phyloP scores from a whole-genome alignment of 2,329 filamentous ascomycete genomes.

The Xylariaceae sp. region DNA sequence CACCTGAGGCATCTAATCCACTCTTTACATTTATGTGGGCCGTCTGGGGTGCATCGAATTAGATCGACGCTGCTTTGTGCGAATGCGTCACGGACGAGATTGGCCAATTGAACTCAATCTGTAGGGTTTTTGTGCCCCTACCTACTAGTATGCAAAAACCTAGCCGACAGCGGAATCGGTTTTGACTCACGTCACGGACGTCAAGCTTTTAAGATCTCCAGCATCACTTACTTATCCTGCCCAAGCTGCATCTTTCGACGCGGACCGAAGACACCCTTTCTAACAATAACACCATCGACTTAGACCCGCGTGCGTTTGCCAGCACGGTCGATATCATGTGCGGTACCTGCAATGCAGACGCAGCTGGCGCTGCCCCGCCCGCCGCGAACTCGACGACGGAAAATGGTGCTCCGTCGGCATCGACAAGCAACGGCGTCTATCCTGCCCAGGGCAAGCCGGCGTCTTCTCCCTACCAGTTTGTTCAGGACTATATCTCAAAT shows the following conservation, averaged over 20 bases:
- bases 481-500: slow-evolving; percentile 10
- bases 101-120: slow-evolving; percentile 13
- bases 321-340: slow-evolving; percentile 15
- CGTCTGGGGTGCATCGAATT: slow-evolving; percentile 8
- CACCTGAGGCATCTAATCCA: too few relatives aligned
- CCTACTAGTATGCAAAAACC: slow-evolving; percentile 11
- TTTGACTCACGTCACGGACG: slow-evolving; percentile 11
- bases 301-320: slow-evolving; percentile 10
- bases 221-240: slow-evolving; percentile 12
- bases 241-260: slow-evolving; percentile 11
- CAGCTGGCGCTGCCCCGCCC: slow-evolving; percentile 9
- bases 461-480: slow-evolving; percentile 11
- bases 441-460: slow-evolving; percentile 7
- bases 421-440: slow-evolving; percentile 11
- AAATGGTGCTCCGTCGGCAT: slow-evolving; percentile 9
- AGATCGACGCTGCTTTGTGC: slow-evolving; percentile 10
- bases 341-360: slow-evolving; percentile 10
- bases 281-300: slow-evolving; percentile 12
- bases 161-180: slow-evolving; percentile 9
- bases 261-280: slow-evolving; percentile 9
- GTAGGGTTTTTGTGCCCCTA: slow-evolving; percentile 7
- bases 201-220: slow-evolving; percentile 11
- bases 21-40: too few relatives aligned
- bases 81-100: slow-evolving; percentile 10
- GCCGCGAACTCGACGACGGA: slow-evolving; percentile 11